Percentiles rank a stretch among this genome's conserved stretches.
Evolutionary conservation across 345 rosid genomes (phyloP).

Genomic region (Populus euphratica): DNA sequence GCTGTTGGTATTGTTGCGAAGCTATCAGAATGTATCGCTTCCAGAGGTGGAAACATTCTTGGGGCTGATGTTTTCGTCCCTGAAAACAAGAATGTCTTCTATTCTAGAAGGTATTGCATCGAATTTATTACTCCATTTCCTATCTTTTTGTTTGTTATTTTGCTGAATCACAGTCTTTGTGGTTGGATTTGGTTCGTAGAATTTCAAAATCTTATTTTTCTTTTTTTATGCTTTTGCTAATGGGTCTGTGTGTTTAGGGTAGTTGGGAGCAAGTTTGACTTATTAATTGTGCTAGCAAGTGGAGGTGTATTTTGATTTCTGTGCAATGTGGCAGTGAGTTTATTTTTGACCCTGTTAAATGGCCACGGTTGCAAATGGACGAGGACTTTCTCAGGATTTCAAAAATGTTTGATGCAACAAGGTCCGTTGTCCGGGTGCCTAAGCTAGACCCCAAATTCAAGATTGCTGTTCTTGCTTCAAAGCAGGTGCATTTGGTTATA

Average conservation of each 20-base stretch:
- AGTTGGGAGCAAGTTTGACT: neutral
- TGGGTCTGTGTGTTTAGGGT: neutral
- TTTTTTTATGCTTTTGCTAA: neutral
- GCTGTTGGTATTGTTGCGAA: constrained; percentile 85
- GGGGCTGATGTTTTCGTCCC: constrained; percentile 90
- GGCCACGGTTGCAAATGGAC: constrained; percentile 72
- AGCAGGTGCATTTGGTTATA: constrained; percentile 47
- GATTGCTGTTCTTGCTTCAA: constrained; percentile 83
- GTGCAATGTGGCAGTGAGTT: constrained; percentile 51
- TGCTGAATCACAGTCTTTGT: neutral
- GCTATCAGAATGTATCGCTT: constrained; percentile 86
- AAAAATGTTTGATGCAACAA: constrained; percentile 49
- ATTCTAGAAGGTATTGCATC: constrained; percentile 69
- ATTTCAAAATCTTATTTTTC: no score
- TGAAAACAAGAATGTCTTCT: constrained; percentile 66
- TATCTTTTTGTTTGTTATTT: neutral
- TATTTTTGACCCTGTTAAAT: constrained; percentile 64
- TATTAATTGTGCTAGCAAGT: neutral
- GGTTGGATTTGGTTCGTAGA: neutral
- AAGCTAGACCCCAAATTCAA: constrained; percentile 75
- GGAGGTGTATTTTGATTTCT: constrained; percentile 3
- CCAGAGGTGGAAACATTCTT: constrained; percentile 89
- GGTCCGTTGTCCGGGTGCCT: constrained; percentile 78
- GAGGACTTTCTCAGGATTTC: constrained; percentile 68
- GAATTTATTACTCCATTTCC: neutral